Conservation (phyloP, 2,329 filamentous ascomycete species). For the Ophiocordyceps camponoti-floridani region DNA sequence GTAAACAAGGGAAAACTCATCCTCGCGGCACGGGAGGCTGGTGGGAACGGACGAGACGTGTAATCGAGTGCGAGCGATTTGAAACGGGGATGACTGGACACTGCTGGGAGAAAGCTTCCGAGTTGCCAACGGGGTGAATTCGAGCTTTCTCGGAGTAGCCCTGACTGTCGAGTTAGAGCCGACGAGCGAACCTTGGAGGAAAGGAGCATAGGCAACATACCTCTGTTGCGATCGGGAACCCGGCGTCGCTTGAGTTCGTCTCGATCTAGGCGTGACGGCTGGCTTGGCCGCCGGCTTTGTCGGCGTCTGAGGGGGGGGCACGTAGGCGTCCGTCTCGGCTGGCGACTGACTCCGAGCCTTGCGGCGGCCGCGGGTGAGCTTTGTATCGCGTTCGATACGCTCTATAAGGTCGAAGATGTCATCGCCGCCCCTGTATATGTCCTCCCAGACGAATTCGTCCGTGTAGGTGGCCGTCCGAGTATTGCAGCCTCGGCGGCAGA, state of each 20-base stretch:
- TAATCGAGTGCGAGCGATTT: constrained; percentile 70
- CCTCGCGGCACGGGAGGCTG: constrained; percentile 77
- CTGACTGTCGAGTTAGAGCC: constrained; percentile 25
- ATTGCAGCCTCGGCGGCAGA: constrained; percentile 81
- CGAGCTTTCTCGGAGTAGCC: constrained; percentile 48
- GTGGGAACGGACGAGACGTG: constrained; percentile 88
- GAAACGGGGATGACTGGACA: constrained; percentile 71
- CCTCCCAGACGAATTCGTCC: constrained; percentile 81
- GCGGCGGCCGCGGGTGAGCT: constrained; percentile 31
- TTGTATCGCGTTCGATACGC: constrained; percentile 54
- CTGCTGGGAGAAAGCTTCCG: constrained; percentile 61
- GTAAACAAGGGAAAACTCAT: constrained; percentile 83
- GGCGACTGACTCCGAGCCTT: constrained; percentile 14
- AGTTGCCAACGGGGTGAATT: constrained; percentile 90
- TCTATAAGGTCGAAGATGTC: constrained; percentile 49
- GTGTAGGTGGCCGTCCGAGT: constrained; percentile 81
- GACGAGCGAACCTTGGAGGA: not conserved
- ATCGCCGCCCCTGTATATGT: constrained; percentile 50
- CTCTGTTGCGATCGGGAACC: constrained; percentile 14
- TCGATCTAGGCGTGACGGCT: constrained; percentile 13
- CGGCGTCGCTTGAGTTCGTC: constrained; percentile 11
- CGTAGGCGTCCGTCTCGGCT: constrained; percentile 11
- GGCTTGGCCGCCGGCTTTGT: constrained; percentile 13
- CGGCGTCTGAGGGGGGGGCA: constrained; percentile 18
- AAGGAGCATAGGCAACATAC: constrained; percentile 3